A percentile compares a stretch with the other conserved stretches of the same genome.
Evolutionary conservation across 148 eudicot genomes (phyloP).

Genomic region (Tetragonia tetragonoides): DNA sequence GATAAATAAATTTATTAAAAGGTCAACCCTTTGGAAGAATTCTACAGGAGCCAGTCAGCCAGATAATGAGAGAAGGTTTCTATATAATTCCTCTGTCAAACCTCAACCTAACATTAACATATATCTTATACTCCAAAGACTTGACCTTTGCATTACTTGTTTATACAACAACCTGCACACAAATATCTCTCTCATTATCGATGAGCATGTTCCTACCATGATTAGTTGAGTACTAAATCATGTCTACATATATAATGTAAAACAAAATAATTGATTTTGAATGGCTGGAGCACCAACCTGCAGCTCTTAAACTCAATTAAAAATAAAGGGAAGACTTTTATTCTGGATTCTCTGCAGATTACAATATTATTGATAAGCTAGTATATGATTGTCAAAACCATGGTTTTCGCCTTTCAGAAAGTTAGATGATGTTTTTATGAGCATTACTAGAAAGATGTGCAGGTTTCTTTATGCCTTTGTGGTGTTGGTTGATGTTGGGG

Average conservation of each 20-base stretch:
- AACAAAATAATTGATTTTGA: not conserved
- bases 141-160: slow-evolving; percentile 20
- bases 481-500: slow-evolving; percentile 15
- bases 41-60: too few species aligned
- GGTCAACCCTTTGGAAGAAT: not conserved
- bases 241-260: not conserved
- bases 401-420: not conserved
- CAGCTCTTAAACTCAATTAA: not conserved
- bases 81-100: not conserved
- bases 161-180: slow-evolving; percentile 13
- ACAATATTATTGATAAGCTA: not conserved
- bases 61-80: not conserved
- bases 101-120: slow-evolving; percentile 14
- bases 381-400: not conserved
- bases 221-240: not conserved
- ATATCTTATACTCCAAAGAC: slow-evolving; percentile 10
- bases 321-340: not conserved
- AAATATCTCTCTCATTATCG: not conserved
- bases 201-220: not conserved
- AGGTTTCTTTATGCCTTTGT: not conserved
- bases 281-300: slow-evolving; percentile 10
- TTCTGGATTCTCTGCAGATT: not conserved
- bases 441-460: slow-evolving; percentile 9
- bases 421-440: not conserved
- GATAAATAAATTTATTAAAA: not conserved